Evolutionary conservation across 1,284 basidiomycete genomes (phyloP), one percentile per base, ranked within the genome.

Genomic region (Rhizoctonia solani): DNA sequence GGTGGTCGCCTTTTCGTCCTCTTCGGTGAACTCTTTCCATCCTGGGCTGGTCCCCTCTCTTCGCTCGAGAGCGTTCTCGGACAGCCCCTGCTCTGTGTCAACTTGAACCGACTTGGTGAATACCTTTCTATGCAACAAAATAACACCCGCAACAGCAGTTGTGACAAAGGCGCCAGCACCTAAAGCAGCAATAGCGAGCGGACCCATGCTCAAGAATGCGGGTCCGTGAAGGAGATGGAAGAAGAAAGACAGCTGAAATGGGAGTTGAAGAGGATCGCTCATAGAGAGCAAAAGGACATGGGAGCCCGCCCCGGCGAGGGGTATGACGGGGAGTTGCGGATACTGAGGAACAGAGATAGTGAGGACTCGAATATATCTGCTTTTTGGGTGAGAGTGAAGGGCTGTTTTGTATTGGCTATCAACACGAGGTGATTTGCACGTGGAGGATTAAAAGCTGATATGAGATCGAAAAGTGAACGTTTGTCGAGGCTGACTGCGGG

Each of bases 161-260:
- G 59, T 52, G n/a, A 63, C 47, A 52, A 63, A 52, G 59, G 59
- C 59, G 59, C 59, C 59, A 11, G 59, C 59, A 42, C 59, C 59
- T 21, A 63, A 23, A 6, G 34, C 49, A 42, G 53, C 42, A 23
- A 63, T 2, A 14, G 1, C 59, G 23, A 39, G 47, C 13, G 37
- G 29, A 14, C 39, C 30, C 59, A 63, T 63, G 19, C 5, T 19
- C 14, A 49, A 29, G 46, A 41, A 21, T 25, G n/a, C n/a, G n/a
- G n/a, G n/a, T n/a, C n/a, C n/a, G n/a, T 63, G 14, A n/a, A 46
- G 44, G 19, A 19, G 11, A 9, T 52, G 21, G 44, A 30, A 61
- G 32, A 8, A 32, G 8, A 14, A 23, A 50, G 44, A 50, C 1
- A 21, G 39, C 30, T 34, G 27, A 6, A 19, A 52, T 8, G 34